These are phyloP conservation scores for Cucurbita maxima DNA, from an alignment of 306 rosid species.

Conservation along the genomic window DNA sequence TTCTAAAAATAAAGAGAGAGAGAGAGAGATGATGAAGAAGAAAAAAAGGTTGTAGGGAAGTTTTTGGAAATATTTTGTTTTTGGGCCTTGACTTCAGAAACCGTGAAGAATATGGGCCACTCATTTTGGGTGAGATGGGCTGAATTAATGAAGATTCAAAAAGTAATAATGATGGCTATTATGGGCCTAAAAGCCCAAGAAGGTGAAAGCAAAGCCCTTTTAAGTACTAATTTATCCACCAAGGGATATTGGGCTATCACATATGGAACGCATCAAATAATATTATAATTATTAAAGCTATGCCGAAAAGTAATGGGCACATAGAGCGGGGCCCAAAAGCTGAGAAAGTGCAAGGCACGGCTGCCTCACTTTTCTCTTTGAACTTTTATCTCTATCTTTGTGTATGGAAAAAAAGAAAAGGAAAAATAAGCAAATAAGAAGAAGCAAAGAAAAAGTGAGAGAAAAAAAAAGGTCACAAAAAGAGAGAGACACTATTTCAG, in stretches of 20 bases:
- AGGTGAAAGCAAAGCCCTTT: not conserved
- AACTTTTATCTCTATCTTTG: conserved; percentile 20
- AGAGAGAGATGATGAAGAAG: no score
- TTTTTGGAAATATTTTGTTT: no score
- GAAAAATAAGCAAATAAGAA: conserved; percentile 1
- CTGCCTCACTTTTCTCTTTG: conserved; percentile 11
- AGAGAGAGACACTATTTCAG: not conserved
- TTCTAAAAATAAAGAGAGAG: no score
- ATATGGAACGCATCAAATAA: not conserved
- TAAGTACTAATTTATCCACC: not conserved
- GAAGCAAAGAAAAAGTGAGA: conserved; percentile 1
- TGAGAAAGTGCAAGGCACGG: conserved; percentile 23
- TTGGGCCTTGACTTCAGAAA: no score
- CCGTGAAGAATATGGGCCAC: no score
- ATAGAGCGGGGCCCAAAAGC: conserved; percentile 17
- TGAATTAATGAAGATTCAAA: no score
- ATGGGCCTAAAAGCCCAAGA: not conserved
- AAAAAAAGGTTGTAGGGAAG: no score
- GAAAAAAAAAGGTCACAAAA: not conserved
- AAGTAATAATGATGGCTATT: no score
- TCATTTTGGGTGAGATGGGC: no score
- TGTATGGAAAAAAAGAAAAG: not conserved
- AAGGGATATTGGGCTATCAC: not conserved
- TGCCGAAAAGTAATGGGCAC: not conserved
- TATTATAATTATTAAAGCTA: not conserved